Evolutionary conservation across 225 moss, liverwort and hornwort species (phyloP), one percentile per base, ranked within the genome.

Genomic region (Sphagnum contortum): DNA sequence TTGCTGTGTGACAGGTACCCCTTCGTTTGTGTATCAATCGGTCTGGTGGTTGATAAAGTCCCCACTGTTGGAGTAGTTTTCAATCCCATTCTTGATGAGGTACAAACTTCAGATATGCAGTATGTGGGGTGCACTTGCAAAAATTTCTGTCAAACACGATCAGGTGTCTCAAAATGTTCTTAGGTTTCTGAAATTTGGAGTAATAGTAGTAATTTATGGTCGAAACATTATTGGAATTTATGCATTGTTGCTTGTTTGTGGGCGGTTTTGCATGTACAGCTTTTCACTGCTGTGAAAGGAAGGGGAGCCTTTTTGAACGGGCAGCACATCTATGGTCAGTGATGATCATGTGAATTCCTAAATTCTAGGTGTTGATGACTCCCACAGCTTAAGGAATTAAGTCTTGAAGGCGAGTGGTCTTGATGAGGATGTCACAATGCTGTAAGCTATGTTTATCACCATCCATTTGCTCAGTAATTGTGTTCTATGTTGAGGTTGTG

Each of bases 21-120:
- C 7, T 98, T 93, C 8, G 98, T 98, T n/a, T 93, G 98, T 61
- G 98, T 98, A 8, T 98, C 90, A 3, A 91, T 98, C 60, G 98
- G 90, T 62, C 83, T 98, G 4, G 77, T 81, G 12, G 81, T 98
- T 60, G 73, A 82, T 69, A 89, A 81, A 76, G 76, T 88, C 50
- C 89, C 93, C 12, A 85, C 86, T 7, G 81, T 93, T 48, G 93
- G 98, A 50, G 93, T 91, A 0, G 93, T 98, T 11, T 98, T 76
- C 75, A 93, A 93, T 58, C 98, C 98, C 7, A 83, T 98, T 68
- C 69, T 85, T 44, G 69, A 93, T 44, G 98, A 98, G 87, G 87
- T 89, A 86, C 47, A 10, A 60, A 6, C 12, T 4, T 3, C 48
- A 9, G 8, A 48, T 62, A 5, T 12, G 61, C 47, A 12, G 3